These are phyloP conservation scores for Pseudozyma tsukubaensis DNA, from an alignment of 1,284 basidiomycete species.

Conservation along the genomic window DNA sequence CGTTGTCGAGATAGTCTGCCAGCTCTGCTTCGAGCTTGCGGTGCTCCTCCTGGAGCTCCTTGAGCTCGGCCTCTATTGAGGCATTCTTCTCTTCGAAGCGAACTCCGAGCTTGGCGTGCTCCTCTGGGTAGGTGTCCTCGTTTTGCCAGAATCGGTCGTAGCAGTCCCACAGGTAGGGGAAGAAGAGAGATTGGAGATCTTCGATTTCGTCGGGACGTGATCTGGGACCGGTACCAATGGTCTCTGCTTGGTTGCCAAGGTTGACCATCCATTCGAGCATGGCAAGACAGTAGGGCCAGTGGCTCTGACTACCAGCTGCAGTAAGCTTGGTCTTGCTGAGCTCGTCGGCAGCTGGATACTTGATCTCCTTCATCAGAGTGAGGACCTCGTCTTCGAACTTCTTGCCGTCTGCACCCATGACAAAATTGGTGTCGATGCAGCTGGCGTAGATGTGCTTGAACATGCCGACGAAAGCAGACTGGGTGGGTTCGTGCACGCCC, in stretches of 20 bases:
- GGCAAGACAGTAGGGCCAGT: constrained; percentile 66
- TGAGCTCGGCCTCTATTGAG: constrained; percentile 51
- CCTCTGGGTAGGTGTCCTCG: constrained; percentile 66
- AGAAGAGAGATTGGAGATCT: constrained; percentile 62
- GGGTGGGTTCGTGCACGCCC: constrained; percentile 65
- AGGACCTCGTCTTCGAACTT: constrained; percentile 67
- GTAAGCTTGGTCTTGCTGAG: constrained; percentile 67
- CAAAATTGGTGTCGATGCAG: constrained; percentile 62
- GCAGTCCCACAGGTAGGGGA: constrained; percentile 66
- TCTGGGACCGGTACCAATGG: constrained; percentile 56
- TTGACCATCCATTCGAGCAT: constrained; percentile 68
- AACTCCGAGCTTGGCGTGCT: constrained; percentile 57
- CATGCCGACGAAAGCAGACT: constrained; percentile 62
- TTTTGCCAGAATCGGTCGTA: constrained; percentile 68
- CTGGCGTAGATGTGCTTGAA: constrained; percentile 65
- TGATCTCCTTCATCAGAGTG: constrained; percentile 63
- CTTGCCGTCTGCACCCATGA: constrained; percentile 58
- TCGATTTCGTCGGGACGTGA: constrained; percentile 58
- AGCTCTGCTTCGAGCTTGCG: constrained; percentile 51
- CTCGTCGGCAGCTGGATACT: constrained; percentile 65
- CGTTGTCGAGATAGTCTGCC: constrained; percentile 41
- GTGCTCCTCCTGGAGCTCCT: constrained; percentile 52
- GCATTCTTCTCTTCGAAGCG: constrained; percentile 57
- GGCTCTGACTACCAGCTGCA: constrained; percentile 64
- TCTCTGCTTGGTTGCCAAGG: constrained; percentile 47